Evolutionary conservation across 371 early-diverging fungal species (phyloP).

Genomic region (Mortierella sp.): DNA sequence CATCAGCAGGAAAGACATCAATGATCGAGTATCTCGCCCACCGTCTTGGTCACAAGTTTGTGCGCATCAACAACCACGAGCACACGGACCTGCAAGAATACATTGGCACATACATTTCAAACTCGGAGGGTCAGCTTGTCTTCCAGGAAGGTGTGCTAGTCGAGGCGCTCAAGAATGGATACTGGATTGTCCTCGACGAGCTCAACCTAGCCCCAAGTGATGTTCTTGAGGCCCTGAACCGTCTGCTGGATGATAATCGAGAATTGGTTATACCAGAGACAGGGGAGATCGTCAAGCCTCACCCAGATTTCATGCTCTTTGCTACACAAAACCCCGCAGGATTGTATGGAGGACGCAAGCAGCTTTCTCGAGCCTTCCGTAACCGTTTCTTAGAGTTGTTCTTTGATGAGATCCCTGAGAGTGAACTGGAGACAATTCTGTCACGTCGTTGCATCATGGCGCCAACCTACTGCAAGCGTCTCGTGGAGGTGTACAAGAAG

Average conservation of each 20-base stretch:
- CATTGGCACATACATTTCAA: slow-evolving; percentile 92
- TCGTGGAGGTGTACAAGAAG: slow-evolving; percentile 89
- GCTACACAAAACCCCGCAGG: slow-evolving; percentile 99
- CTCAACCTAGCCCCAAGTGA: slow-evolving; percentile 99
- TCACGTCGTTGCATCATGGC: slow-evolving; percentile 87
- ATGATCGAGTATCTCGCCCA: slow-evolving; percentile 99
- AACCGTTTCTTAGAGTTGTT: slow-evolving; percentile 99
- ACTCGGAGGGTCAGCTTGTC: slow-evolving; percentile 83
- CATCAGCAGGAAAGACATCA: slow-evolving; percentile 99
- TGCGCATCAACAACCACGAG: slow-evolving; percentile 99
- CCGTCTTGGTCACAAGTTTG: slow-evolving; percentile 91
- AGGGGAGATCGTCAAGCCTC: slow-evolving; percentile 94
- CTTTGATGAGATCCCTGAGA: slow-evolving; percentile 94
- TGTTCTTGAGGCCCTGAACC: slow-evolving; percentile 99
- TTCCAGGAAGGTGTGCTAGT: slow-evolving; percentile 98
- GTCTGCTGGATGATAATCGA: slow-evolving; percentile 99
- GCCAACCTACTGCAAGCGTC: slow-evolving; percentile 87
- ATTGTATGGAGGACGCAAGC: slow-evolving; percentile 98
- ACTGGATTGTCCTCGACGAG: slow-evolving; percentile 99
- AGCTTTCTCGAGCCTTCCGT: slow-evolving; percentile 98
- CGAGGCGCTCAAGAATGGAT: slow-evolving; percentile 95
- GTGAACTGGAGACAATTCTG: slow-evolving; percentile 90
- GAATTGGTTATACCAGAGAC: slow-evolving; percentile 98
- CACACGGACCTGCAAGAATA: slow-evolving; percentile 99
- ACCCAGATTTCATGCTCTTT: slow-evolving; percentile 98